Evolutionary conservation across 306 rosid genomes (phyloP).

Genomic region (Ormosia emarginata): DNA sequence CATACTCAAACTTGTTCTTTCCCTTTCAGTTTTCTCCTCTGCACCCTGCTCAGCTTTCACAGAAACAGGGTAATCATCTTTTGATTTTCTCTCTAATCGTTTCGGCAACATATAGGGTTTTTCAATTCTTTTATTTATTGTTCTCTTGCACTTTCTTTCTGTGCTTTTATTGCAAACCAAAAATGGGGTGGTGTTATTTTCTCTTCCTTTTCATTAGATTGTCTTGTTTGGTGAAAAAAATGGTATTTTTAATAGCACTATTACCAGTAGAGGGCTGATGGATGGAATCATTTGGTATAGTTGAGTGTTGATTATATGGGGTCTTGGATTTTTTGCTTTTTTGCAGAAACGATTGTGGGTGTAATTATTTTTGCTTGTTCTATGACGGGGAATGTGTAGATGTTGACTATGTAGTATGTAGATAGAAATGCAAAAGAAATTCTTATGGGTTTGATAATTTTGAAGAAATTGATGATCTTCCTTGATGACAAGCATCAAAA

Average conservation of each 20-base stretch:
- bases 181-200: neutral
- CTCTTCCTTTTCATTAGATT: neutral
- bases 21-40: neutral
- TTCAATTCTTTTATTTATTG: neutral
- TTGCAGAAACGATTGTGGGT: neutral
- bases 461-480: slow-evolving; percentile 2
- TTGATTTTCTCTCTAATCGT: neutral
- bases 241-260: neutral
- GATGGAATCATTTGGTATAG: neutral
- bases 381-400: too few relatives aligned
- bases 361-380: neutral
- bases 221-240: neutral
- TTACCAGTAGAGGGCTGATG: neutral
- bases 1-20: neutral
- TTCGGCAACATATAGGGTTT: slow-evolving; percentile 17
- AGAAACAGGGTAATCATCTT: neutral
- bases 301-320: neutral
- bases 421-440: neutral
- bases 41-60: neutral
- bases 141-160: neutral
- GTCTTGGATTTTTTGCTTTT: neutral
- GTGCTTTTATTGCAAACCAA: neutral
- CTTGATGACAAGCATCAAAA: neutral
- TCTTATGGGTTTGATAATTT: neutral
- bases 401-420: neutral